Base-by-base conservation (phyloP, 345 rosid species). In the Lumnitzera racemosa region DNA sequence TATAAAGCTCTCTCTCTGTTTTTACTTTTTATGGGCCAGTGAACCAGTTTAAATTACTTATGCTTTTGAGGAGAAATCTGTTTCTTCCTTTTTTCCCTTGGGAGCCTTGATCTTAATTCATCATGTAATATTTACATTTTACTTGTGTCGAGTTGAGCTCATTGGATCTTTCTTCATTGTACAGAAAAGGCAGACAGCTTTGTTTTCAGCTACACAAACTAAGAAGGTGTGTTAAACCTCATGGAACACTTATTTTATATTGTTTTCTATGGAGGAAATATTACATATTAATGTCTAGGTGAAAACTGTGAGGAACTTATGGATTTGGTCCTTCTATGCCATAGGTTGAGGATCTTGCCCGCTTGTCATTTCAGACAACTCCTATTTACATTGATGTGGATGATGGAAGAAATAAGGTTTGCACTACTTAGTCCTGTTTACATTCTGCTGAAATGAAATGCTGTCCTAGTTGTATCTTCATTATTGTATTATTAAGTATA, bases 171-270 rank as follows among this genome's bases (percentile, higher is more conserved):
- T 57, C 31, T 27, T 70, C 51, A 41, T 62, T 68, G 65, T 75
- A 84, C 87, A 94, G 97, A 78, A 78, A 67, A 87, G 97, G 72
- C 99, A 90, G 81, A 88, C 99, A 2, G 96, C 99, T 29, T 74
- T 95, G 57, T 95, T 95, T 77, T 95, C 99, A 51, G 99, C 97
- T 54, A 95, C 99, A 27, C 97, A 95, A 70, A 88, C 99, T 12
- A 80, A 83, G 56, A 86, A 95, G 96, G 99, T 95, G 36, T 68
- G 71, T 67, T 20, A 31, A 64, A 36, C 49, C 13, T 49, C 48
- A 10, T 36, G 43, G 43, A 9, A 36, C 11, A 36, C 43, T 36
- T 36, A 9, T 36, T 36, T 36, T 36, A 1, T 36, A 36, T 36
- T 3, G 43, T 36, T 36, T 36, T 36, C 43, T 36, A 1, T 36